Evolutionary conservation across 345 rosid species (phyloP).

Genomic region (Heritiera fomes): DNA sequence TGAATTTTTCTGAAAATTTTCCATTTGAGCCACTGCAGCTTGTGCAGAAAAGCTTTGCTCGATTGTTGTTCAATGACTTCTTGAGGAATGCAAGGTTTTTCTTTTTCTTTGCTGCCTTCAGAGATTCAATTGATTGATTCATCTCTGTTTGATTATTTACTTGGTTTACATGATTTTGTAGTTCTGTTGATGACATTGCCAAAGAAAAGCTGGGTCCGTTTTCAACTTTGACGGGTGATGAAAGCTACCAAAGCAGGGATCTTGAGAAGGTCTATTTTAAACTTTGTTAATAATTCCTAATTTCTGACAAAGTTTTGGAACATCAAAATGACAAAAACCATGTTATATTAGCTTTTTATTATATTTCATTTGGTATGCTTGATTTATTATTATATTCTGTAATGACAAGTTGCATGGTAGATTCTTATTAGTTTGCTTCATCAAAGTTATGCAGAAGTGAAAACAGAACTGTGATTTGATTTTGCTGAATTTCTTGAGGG

Average conservation of each 20-base stretch:
- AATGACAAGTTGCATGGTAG: not conserved
- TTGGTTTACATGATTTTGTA: constrained; percentile 30
- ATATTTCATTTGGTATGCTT: not conserved
- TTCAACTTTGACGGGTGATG: constrained; percentile 70
- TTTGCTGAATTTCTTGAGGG: not conserved
- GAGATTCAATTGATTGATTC: not conserved
- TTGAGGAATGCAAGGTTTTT: constrained; percentile 76
- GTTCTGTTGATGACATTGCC: constrained; percentile 73
- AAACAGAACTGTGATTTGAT: not conserved
- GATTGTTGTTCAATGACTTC: constrained; percentile 82
- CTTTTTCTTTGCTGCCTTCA: constrained; percentile 24
- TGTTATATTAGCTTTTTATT: not conserved
- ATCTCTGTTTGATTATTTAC: constrained; percentile 16
- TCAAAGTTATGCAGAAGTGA: not conserved
- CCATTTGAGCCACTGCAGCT: constrained; percentile 59
- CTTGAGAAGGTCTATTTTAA: constrained; percentile 80
- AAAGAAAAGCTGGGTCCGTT: constrained; percentile 84
- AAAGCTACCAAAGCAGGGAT: constrained; percentile 94
- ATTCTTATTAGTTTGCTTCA: constrained; percentile 14
- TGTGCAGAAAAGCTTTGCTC: constrained; percentile 98
- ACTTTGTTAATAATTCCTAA: not conserved
- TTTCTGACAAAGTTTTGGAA: not conserved
- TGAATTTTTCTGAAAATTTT: constrained; percentile 15
- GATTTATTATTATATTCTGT: not conserved
- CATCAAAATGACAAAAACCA: not conserved